phyloP scores from a whole-genome alignment of 768 basidiomycete species.

The Mycena galopus region DNA sequence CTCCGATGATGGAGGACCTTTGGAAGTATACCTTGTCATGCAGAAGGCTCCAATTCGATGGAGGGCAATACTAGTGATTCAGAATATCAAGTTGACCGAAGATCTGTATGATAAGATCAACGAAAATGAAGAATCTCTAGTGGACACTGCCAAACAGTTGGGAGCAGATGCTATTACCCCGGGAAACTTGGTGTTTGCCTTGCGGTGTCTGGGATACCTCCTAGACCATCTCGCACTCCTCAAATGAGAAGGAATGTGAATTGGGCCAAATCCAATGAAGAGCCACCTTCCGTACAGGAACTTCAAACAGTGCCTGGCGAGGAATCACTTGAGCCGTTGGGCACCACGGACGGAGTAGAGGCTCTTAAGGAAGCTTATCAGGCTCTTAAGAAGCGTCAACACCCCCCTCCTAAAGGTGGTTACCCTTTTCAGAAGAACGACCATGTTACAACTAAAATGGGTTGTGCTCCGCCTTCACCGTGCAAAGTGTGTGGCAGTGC shows the following conservation, averaged over 20 bases:
- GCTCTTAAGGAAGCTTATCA: background rate
- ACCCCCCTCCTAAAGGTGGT: background rate
- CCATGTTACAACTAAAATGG: background rate
- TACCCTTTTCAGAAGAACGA: background rate
- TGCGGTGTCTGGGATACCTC: too few relatives aligned
- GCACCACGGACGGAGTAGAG: background rate
- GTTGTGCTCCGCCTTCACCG: background rate
- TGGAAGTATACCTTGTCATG: too few relatives aligned
- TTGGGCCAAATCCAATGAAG: too few relatives aligned
- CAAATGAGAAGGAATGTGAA: too few relatives aligned
- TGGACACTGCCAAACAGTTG: background rate
- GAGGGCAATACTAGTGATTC: background rate
- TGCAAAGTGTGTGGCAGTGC: background rate
- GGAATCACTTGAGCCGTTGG: too few relatives aligned
- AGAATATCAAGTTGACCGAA: background rate
- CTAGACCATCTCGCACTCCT: too few relatives aligned
- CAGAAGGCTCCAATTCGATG: background rate
- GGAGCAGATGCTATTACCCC: background rate
- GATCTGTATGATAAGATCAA: background rate
- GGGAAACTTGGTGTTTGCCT: background rate
- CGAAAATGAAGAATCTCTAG: background rate
- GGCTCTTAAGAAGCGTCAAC: background rate
- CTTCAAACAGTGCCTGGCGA: background rate
- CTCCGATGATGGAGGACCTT: too few relatives aligned
- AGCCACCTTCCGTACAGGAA: too few relatives aligned